Conservation (phyloP, 805 yeast genomes). For the Candida quercuum region DNA sequence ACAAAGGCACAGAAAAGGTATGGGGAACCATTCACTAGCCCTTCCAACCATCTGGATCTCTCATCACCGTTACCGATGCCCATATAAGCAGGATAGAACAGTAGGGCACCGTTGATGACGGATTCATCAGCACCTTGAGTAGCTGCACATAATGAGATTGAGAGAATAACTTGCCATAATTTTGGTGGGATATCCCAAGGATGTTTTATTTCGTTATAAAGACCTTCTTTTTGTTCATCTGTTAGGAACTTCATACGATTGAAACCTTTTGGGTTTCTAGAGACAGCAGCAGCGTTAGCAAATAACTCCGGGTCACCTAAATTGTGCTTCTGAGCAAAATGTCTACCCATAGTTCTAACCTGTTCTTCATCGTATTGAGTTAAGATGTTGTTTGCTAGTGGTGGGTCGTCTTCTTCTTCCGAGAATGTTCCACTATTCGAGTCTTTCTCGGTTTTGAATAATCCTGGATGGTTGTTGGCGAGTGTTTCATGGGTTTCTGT, state of each 20-base stretch:
- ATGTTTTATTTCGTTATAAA: conserved; percentile 40
- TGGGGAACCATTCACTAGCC: conserved; percentile 66
- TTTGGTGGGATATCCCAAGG: conserved; percentile 40
- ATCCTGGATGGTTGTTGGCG: neutral
- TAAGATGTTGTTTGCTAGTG: conserved; percentile 38
- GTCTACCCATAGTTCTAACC: conserved; percentile 65
- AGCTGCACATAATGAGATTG: conserved; percentile 74
- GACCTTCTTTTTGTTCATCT: conserved; percentile 49
- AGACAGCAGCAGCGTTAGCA: conserved; percentile 62
- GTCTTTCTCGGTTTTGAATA: neutral
- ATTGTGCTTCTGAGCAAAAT: conserved; percentile 51
- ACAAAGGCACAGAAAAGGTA: conserved; percentile 57
- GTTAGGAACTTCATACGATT: conserved; percentile 50
- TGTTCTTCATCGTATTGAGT: conserved; percentile 56
- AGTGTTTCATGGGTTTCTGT: neutral
- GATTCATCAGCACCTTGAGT: conserved; percentile 81
- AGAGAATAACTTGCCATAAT: conserved; percentile 50
- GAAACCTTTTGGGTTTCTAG: conserved; percentile 53
- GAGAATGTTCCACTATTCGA: neutral
- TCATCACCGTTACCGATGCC: conserved; percentile 43
- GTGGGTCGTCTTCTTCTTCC: conserved; percentile 3
- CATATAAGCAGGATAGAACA: conserved; percentile 53
- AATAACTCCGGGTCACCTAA: conserved; percentile 46
- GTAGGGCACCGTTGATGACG: conserved; percentile 66
- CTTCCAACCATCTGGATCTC: conserved; percentile 51